Percentiles rank a stretch among this genome's conserved stretches.
These are phyloP conservation scores for Trifolium dubium DNA, from an alignment of 306 rosid genomes.

Conservation along the genomic window DNA sequence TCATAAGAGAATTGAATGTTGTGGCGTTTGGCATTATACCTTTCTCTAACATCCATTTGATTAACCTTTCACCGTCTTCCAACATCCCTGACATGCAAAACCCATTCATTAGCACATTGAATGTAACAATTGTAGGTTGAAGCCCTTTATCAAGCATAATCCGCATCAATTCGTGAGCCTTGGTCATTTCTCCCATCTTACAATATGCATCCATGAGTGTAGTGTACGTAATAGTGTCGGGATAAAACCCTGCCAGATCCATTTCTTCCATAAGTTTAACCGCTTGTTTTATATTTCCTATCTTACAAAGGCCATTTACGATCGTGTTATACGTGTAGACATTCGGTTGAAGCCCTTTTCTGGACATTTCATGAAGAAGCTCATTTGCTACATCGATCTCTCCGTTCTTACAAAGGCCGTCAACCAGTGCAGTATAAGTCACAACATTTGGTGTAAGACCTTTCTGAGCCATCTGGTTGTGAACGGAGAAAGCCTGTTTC, in stretches of 20 bases:
- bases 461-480: constrained; percentile 76
- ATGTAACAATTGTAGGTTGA: constrained; percentile 84
- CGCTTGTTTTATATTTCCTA: constrained; percentile 72
- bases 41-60: constrained; percentile 84
- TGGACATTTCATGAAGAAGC: constrained; percentile 82
- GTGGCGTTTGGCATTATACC: constrained; percentile 73
- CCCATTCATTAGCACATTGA: constrained; percentile 91
- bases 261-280: constrained; percentile 71
- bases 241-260: constrained; percentile 72
- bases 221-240: constrained; percentile 80
- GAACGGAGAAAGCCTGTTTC: constrained; percentile 76
- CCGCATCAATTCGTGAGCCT: constrained; percentile 71
- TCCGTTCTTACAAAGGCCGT: constrained; percentile 82
- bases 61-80: constrained; percentile 77
- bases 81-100: constrained; percentile 84
- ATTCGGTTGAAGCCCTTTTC: constrained; percentile 80
- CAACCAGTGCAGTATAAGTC: constrained; percentile 81
- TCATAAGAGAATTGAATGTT: constrained; percentile 84
- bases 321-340: constrained; percentile 74
- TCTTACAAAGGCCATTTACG: constrained; percentile 83
- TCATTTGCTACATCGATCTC: constrained; percentile 80
- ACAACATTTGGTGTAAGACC: constrained; percentile 74
- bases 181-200: constrained; percentile 71
- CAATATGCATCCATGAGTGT: constrained; percentile 88
- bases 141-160: constrained; percentile 72